Percentiles rank a stretch among this genome's conserved stretches.
phyloP scores from a whole-genome alignment of 257 asterid species.

The Euphrasia confusa region DNA sequence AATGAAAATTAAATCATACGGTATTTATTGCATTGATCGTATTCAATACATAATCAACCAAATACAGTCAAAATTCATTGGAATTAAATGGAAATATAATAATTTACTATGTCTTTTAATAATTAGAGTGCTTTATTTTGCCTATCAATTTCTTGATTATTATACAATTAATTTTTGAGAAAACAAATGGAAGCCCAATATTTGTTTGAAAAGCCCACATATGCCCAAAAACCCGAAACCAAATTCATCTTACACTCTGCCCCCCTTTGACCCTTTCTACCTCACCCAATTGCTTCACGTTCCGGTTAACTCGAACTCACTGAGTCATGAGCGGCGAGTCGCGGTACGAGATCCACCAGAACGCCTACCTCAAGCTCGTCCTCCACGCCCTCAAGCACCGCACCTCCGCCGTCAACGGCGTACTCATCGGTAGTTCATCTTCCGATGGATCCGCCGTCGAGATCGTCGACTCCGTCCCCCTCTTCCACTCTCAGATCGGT shows the following conservation, averaged over 20 bases:
- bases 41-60: too few species aligned
- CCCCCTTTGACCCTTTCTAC: not conserved
- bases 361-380: slow-evolving; percentile 84
- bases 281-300: not conserved
- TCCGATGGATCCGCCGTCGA: slow-evolving; percentile 46
- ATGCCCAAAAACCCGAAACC: not conserved
- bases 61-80: too few species aligned
- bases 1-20: too few species aligned
- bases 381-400: slow-evolving; percentile 90
- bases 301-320: slow-evolving; percentile 19
- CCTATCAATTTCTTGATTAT: too few species aligned
- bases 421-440: slow-evolving; percentile 78
- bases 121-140: too few species aligned
- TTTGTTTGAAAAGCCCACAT: not conserved
- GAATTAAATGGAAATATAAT: too few species aligned
- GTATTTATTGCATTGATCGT: too few species aligned
- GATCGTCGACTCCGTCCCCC: slow-evolving; percentile 81
- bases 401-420: slow-evolving; percentile 78
- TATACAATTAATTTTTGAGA: too few species aligned
- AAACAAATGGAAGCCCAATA: too few species aligned
- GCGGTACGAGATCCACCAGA: slow-evolving; percentile 77
- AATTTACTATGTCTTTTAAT: too few species aligned
- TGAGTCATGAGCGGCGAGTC: slow-evolving; percentile 70
- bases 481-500: slow-evolving; percentile 93
- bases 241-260: not conserved